Evolutionary conservation across 139 green algal species (phyloP).

Genomic region (Tetraselmis chui): DNA sequence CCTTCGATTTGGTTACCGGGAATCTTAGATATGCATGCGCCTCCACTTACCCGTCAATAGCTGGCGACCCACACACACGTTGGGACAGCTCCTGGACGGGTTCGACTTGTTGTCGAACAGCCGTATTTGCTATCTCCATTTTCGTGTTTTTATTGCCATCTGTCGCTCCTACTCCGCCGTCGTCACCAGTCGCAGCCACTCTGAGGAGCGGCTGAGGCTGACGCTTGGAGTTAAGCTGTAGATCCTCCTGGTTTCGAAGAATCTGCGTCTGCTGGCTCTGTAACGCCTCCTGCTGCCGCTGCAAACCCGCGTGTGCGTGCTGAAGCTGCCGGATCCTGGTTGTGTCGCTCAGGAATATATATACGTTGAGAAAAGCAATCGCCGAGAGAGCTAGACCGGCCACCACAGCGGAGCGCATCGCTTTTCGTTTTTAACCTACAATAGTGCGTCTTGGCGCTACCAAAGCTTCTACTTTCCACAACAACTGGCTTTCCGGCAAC

Average conservation of each 20-base stretch:
- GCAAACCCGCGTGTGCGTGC: not conserved
- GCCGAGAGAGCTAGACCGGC: not conserved
- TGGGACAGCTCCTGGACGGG: not conserved
- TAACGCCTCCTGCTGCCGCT: not conserved
- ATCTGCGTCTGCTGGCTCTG: not conserved
- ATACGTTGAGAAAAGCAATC: not conserved
- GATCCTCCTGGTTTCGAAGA: not conserved
- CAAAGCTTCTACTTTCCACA: no score
- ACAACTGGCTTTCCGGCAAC: no score
- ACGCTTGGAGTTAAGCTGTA: not conserved
- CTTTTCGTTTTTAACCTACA: no score
- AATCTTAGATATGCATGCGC: not conserved
- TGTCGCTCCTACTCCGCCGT: no score
- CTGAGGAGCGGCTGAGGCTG: no score
- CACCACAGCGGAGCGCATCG: not conserved
- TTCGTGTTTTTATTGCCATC: no score
- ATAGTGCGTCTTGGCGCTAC: no score
- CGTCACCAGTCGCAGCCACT: no score
- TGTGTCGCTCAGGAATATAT: not conserved
- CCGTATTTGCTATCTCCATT: not conserved
- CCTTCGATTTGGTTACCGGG: not conserved
- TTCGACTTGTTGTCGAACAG: not conserved
- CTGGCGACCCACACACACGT: constrained; percentile 52
- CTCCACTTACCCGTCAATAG: constrained; percentile 42
- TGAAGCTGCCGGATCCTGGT: not conserved